A percentile compares a stretch with the other conserved stretches of the same genome.
phyloP scores from a whole-genome alignment of 176 grass and related monocot genomes.

The Zea mays region Zm-B73-REFERENCE-NAM-5.0 NC_050101.1:82207501-82208000 shows the following conservation, averaged over 20 bases:
- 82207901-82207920: not conserved
- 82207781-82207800: conserved; percentile 10
- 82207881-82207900: not conserved
- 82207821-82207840: not conserved
- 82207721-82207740: conserved; percentile 15
- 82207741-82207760: not conserved
- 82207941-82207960: not conserved
- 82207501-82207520: not conserved
- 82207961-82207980: not conserved
- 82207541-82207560: not conserved
- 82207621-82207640: not conserved
- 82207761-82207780: not conserved
- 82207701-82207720: not conserved
- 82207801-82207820: not conserved
- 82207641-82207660: not conserved
- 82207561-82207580: not conserved
- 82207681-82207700: not conserved
- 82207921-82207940: not conserved
- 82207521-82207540: not conserved
- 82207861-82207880: too few relatives aligned
- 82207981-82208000: not conserved
- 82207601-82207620: not conserved
- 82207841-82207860: not conserved
- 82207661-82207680: not conserved
- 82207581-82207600: not conserved